These are phyloP conservation scores for Neoboletus magnificus DNA, from an alignment of 768 basidiomycete genomes.

Conservation along the genomic window DNA sequence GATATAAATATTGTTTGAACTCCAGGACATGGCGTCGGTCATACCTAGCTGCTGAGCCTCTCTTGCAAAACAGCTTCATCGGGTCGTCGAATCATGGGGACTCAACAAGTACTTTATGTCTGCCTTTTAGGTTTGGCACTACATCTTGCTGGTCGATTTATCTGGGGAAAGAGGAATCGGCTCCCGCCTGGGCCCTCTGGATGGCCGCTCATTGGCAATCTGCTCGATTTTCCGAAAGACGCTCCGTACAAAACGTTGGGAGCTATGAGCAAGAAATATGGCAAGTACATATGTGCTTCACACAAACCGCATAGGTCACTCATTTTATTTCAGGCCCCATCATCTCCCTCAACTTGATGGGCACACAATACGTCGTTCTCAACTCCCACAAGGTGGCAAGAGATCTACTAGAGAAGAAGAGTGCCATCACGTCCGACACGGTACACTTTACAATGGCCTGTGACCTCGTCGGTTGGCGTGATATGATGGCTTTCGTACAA, in stretches of 20 bases:
- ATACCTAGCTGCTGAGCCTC: neutral
- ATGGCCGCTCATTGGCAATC: slow-evolving; percentile 49
- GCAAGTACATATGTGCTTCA: slow-evolving; percentile 28
- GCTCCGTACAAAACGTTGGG: slow-evolving; percentile 51
- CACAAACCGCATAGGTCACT: neutral
- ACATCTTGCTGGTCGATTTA: neutral
- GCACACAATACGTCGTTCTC: slow-evolving; percentile 47
- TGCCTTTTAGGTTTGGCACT: slow-evolving; percentile 14
- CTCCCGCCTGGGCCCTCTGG: slow-evolving; percentile 13
- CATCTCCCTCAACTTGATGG: slow-evolving; percentile 28
- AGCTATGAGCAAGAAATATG: slow-evolving; percentile 39
- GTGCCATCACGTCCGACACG: slow-evolving; percentile 1
- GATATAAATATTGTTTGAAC: neutral
- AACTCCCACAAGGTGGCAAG: slow-evolving; percentile 39
- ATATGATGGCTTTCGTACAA: slow-evolving; percentile 1
- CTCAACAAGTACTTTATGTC: neutral
- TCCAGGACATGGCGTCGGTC: neutral
- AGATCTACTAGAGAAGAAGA: slow-evolving; percentile 16
- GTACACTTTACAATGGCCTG: slow-evolving; percentile 8
- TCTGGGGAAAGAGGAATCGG: neutral
- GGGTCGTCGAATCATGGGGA: neutral
- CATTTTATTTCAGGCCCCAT: slow-evolving; percentile 17
- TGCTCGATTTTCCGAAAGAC: slow-evolving; percentile 51
- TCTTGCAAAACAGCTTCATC: neutral
- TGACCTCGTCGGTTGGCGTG: slow-evolving; percentile 20